A percentile compares a stretch with the other conserved stretches of the same genome.
Conservation (phyloP, 75 land plant species). For the Selaginella tamariscina region DNA sequence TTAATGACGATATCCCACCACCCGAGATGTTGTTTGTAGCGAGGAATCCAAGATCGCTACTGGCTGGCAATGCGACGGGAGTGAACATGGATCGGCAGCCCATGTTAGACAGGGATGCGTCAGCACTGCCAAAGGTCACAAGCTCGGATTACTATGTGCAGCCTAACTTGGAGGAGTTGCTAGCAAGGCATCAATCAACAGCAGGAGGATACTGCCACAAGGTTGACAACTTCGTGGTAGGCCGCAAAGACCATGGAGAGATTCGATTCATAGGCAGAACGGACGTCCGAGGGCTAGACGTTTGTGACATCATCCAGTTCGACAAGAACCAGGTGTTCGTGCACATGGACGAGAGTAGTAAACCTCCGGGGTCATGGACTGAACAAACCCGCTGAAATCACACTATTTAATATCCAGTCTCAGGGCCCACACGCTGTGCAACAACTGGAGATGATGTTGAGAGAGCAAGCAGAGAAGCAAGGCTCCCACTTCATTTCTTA, state of each 20-base stretch:
- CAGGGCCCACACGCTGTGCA: neutral
- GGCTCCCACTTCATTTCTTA: constrained; percentile 1
- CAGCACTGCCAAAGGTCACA: neutral
- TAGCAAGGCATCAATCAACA: neutral
- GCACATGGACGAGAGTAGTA: neutral
- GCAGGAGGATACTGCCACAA: neutral
- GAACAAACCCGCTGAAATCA: neutral
- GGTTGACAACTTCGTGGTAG: neutral
- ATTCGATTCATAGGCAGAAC: neutral
- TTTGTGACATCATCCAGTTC: neutral
- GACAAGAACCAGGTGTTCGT: neutral
- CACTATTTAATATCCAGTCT: neutral
- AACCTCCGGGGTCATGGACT: neutral
- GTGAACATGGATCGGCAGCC: neutral
- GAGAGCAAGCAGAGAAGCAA: neutral
- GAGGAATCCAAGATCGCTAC: neutral
- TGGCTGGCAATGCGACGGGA: neutral
- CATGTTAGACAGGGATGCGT: neutral
- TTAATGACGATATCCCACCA: neutral
- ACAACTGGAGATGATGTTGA: neutral
- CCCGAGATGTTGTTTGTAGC: neutral
- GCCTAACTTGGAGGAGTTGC: neutral
- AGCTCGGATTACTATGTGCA: neutral
- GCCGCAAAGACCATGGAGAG: neutral
- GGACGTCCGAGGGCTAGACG: neutral